Conservation (phyloP, 2,329 filamentous ascomycete genomes). For the Colletotrichum nymphaeae region DNA sequence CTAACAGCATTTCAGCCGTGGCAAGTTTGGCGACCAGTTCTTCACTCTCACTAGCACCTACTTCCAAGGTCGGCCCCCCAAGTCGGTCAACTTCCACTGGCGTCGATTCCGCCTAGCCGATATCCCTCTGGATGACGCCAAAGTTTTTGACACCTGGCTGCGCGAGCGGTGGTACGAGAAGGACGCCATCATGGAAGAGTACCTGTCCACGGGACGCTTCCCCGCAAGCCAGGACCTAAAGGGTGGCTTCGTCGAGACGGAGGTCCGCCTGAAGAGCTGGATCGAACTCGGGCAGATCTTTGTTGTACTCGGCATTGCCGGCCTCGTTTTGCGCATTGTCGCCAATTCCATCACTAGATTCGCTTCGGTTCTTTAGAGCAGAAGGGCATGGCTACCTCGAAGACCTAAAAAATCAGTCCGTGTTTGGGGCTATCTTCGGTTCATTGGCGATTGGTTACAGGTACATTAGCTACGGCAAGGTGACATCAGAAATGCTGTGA, state of each 20-base stretch:
- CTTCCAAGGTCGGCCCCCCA: constrained; percentile 88
- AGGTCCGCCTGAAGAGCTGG: constrained; percentile 64
- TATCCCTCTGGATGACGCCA: constrained; percentile 81
- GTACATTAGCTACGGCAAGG: not conserved
- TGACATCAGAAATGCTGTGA: too few relatives aligned
- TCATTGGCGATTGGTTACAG: not conserved
- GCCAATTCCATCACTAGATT: constrained; percentile 39
- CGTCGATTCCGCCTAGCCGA: constrained; percentile 83
- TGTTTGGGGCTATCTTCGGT: not conserved
- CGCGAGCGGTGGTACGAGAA: constrained; percentile 91
- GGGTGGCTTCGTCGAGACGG: constrained; percentile 65
- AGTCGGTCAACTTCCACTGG: constrained; percentile 98
- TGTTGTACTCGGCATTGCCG: constrained; percentile 58
- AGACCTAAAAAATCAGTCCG: not conserved
- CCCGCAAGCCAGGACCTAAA: constrained; percentile 65
- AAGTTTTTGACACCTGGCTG: constrained; percentile 87
- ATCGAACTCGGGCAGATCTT: constrained; percentile 69
- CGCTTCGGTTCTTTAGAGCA: not conserved
- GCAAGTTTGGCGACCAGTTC: constrained; percentile 88
- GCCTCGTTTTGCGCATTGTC: constrained; percentile 54
- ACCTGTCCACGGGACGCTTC: constrained; percentile 81
- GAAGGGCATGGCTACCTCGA: accelerated
- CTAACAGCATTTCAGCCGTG: constrained; percentile 63
- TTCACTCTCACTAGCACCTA: constrained; percentile 91
- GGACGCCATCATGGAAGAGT: constrained; percentile 88